Conservation (phyloP, 768 basidiomycete genomes). For the Epithele typhae region DNA sequence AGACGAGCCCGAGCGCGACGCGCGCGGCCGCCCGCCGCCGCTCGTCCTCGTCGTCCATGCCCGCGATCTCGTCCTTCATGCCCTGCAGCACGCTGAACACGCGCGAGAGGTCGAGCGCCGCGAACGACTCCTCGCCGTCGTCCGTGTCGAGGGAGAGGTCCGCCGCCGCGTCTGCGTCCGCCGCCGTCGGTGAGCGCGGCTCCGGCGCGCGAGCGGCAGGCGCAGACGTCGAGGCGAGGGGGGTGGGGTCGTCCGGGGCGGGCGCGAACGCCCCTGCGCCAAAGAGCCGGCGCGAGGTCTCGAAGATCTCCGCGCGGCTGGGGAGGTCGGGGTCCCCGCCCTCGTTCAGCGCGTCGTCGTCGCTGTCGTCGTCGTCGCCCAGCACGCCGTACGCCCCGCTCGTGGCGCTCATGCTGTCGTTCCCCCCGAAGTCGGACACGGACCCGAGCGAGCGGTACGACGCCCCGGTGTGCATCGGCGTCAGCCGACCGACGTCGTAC, state of each 20-base stretch:
- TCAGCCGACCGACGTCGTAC: constrained; percentile 12
- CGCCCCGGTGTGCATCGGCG: constrained; percentile 25
- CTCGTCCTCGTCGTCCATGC: constrained; percentile 59
- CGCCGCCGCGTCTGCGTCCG: neutral
- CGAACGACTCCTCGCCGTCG: constrained; percentile 22
- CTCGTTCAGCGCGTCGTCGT: too few species aligned
- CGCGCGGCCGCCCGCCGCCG: constrained; percentile 63
- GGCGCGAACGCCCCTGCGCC: constrained; percentile 11
- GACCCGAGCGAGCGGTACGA: constrained; percentile 54
- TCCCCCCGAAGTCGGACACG: constrained; percentile 53
- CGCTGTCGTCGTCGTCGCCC: constrained; percentile 5
- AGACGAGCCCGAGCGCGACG: constrained; percentile 69
- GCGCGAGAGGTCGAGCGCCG: constrained; percentile 55
- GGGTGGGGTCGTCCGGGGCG: neutral
- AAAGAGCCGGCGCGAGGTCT: constrained; percentile 28
- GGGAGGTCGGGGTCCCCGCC: constrained; percentile 27
- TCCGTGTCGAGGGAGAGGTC: constrained; percentile 7
- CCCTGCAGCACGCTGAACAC: constrained; percentile 60
- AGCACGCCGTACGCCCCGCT: constrained; percentile 16
- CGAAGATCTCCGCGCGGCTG: constrained; percentile 26
- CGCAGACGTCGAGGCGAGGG: neutral
- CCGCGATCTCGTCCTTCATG: constrained; percentile 72
- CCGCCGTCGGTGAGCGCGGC: neutral
- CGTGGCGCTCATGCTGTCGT: constrained; percentile 19
- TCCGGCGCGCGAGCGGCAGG: neutral